Evolutionary conservation across 1,284 basidiomycete genomes (phyloP), one percentile per base, ranked within the genome.

Genomic region (Apiotrichum veenhuisii): DNA sequence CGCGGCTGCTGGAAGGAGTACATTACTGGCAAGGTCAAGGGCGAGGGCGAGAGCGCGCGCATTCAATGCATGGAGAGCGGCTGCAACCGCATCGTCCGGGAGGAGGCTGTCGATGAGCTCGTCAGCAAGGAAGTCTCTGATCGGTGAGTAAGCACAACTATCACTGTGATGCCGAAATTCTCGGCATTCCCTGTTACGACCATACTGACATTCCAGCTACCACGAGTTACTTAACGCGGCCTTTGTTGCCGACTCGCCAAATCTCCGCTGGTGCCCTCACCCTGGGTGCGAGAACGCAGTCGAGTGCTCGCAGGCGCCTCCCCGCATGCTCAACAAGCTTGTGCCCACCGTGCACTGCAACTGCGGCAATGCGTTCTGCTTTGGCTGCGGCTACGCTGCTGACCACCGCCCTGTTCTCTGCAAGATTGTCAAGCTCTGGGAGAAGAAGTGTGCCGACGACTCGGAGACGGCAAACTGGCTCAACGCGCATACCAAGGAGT

Each of bases 401-500:
- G 92, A 95, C 69, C 95, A 98, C 73, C 84, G 92, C 30, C 95
- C 95, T 0, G 86, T 95, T 44, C 83, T 96, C 48, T 98, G 95
- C 77, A 81, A 80, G 12, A 86, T 96, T 26, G 91, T 93, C 66
- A 88, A 84, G 80, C 83, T 92, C 78, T 98, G 96, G 96, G 79
- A 96, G 69, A 91, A 90, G 83, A 98, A 98, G 77, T 98, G 95
- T 77, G 85, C 86, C 55, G 95, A 98, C 74, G 95, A 98, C 73
- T 92, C 89, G 64, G 96, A 98, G 80, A 98, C 95, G 20, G 91
- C 93, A 40, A 98, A 98, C 74, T 98, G 95, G 95, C 94, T 98
- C 79, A 91, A 90, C 82, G 97, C 93, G 65, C 97, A 98, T 75
- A 98, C 95, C 50, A 98, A 98, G 80, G 95, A 98, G 77, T 98